A percentile compares a stretch with the other conserved stretches of the same genome.
Evolutionary conservation across 23 red algal genomes (phyloP).

Genomic region (Gracilaria domingensis): DNA sequence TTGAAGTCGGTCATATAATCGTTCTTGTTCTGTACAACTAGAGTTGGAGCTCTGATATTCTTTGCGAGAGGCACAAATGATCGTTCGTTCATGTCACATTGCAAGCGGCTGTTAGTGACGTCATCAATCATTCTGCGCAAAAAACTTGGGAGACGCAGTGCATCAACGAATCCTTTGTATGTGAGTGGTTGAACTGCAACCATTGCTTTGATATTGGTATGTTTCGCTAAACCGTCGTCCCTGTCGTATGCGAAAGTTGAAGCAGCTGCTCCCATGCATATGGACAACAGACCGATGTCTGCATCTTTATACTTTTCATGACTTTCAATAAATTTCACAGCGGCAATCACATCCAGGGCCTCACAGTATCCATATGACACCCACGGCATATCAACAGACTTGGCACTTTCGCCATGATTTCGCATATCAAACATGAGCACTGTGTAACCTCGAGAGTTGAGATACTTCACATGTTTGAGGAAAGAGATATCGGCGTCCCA

Average conservation of each 20-base stretch:
- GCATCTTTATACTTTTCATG: not conserved
- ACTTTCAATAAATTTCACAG: not conserved
- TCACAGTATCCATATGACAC: not conserved
- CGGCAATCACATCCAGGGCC: not conserved
- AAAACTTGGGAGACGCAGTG: not conserved
- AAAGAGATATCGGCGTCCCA: not conserved
- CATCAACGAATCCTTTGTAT: not conserved
- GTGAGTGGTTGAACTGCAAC: not conserved
- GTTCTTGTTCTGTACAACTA: not conserved
- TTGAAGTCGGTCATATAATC: not conserved
- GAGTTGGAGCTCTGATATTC: not conserved
- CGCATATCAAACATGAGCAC: not conserved
- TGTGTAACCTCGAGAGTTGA: not conserved
- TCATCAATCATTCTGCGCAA: not conserved
- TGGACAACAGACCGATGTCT: not conserved
- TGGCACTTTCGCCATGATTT: not conserved
- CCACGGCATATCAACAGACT: not conserved
- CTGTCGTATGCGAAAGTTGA: not conserved
- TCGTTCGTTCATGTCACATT: not conserved
- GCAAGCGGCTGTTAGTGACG: not conserved
- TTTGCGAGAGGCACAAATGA: not conserved
- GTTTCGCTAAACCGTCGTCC: not conserved
- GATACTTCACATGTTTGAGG: not conserved
- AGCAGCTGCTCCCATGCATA: not conserved
- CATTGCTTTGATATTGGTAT: not conserved